Percentiles rank a stretch among this genome's conserved stretches.
Evolutionary conservation across 2,329 filamentous ascomycete species (phyloP).

Genomic region (Phaeosphaeriaceae sp.): DNA sequence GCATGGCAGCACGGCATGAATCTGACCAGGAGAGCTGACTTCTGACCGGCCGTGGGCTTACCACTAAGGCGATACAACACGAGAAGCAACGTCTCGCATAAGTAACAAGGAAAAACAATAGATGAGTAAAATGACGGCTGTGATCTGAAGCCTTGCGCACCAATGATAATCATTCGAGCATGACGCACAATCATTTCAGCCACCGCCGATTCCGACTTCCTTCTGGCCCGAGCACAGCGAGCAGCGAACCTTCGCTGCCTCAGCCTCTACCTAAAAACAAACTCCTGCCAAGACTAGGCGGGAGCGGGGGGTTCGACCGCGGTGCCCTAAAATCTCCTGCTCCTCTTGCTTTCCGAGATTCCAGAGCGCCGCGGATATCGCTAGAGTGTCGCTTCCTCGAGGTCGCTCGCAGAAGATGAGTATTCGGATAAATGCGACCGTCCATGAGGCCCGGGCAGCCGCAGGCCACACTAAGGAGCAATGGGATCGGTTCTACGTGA

Average conservation of each 20-base stretch:
- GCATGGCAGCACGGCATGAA: slow-evolving; percentile 39
- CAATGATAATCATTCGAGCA: slow-evolving; percentile 41
- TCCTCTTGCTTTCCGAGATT: slow-evolving; percentile 40
- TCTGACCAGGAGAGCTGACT: slow-evolving; percentile 35
- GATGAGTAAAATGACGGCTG: slow-evolving; percentile 33
- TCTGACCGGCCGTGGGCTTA: slow-evolving; percentile 28
- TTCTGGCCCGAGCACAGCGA: slow-evolving; percentile 46
- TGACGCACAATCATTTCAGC: slow-evolving; percentile 50
- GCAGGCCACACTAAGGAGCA: slow-evolving; percentile 47
- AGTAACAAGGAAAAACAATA: slow-evolving; percentile 37
- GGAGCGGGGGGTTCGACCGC: slow-evolving; percentile 44
- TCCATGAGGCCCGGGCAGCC: slow-evolving; percentile 43
- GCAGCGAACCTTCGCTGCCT: slow-evolving; percentile 46
- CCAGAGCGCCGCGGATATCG: slow-evolving; percentile 36
- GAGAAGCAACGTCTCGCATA: slow-evolving; percentile 39
- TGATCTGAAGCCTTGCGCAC: slow-evolving; percentile 30
- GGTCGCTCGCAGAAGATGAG: slow-evolving; percentile 38
- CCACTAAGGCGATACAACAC: slow-evolving; percentile 40
- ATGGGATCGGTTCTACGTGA: slow-evolving; percentile 48
- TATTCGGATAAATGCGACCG: slow-evolving; percentile 48
- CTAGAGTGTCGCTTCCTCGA: slow-evolving; percentile 28
- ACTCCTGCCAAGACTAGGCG: slow-evolving; percentile 46
- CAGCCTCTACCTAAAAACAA: slow-evolving; percentile 48
- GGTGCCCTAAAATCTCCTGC: slow-evolving; percentile 47
- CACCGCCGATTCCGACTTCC: slow-evolving; percentile 47